phyloP scores from a whole-genome alignment of 495 filamentous ascomycete species.

The Cudoniella acicularis region DNA sequence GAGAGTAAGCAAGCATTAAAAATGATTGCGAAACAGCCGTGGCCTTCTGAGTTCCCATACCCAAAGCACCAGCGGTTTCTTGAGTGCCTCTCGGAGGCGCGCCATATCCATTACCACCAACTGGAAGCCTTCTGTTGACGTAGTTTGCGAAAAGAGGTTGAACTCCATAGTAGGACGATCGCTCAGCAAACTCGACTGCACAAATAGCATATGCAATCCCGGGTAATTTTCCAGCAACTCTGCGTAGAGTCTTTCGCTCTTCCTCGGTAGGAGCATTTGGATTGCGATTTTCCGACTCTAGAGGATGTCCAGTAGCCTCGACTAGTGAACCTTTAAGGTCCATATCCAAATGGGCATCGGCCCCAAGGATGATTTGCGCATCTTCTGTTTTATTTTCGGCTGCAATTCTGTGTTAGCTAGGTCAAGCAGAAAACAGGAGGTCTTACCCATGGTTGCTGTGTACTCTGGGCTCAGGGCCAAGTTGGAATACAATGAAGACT shows the following conservation, averaged over 20 bases:
- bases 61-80: conserved; percentile 60
- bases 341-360: conserved; percentile 5
- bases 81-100: conserved; percentile 47
- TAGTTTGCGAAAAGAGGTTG: conserved; percentile 68
- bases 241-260: conserved; percentile 50
- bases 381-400: conserved; percentile 6
- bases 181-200: conserved; percentile 68
- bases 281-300: not conserved
- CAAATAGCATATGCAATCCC: conserved; percentile 70
- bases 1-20: conserved; percentile 54
- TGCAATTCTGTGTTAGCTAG: conserved; percentile 20
- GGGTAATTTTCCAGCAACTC: conserved; percentile 50
- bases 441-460: conserved; percentile 1
- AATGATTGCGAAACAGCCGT: conserved; percentile 60
- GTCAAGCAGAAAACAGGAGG: not conserved
- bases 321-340: conserved; percentile 8
- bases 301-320: not conserved
- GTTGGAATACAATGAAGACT: not conserved
- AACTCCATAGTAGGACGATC: conserved; percentile 76
- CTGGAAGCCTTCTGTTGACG: conserved; percentile 60
- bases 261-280: conserved; percentile 49
- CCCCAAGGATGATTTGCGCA: conserved; percentile 8
- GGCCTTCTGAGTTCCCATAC: conserved; percentile 59
- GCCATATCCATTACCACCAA: conserved; percentile 57
- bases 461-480: not conserved